A percentile compares a stretch with the other conserved stretches of the same genome.
These are phyloP conservation scores for Vanilla planifolia DNA, from an alignment of 106 monocot genomes.

Conservation along the genomic window DNA sequence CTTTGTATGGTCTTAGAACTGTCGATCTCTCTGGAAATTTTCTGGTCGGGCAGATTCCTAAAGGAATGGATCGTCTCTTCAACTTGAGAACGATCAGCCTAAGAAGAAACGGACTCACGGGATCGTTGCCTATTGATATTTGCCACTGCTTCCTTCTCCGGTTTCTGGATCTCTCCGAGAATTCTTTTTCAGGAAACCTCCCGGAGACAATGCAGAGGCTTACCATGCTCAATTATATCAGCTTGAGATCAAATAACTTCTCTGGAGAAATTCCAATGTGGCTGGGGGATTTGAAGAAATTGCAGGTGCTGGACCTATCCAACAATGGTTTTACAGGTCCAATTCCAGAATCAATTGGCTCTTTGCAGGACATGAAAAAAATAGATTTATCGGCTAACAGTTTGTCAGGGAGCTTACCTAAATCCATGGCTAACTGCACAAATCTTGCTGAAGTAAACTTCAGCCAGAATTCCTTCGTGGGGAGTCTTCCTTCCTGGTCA, in stretches of 20 bases:
- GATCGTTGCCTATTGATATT: conserved; percentile 46
- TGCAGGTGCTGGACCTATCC: conserved; percentile 48
- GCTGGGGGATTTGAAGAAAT: conserved; percentile 41
- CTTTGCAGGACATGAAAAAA: conserved; percentile 33
- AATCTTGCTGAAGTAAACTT: conserved; percentile 50
- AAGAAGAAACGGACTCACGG: conserved; percentile 40
- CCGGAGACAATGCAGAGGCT: conserved; percentile 56
- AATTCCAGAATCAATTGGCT: conserved; percentile 61
- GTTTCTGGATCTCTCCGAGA: conserved; percentile 44
- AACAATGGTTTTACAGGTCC: conserved; percentile 44
- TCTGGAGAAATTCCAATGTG: conserved; percentile 45
- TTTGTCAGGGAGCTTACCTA: conserved; percentile 64
- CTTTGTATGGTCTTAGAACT: conserved; percentile 32
- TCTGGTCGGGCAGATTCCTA: conserved; percentile 46
- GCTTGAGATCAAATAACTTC: conserved; percentile 45
- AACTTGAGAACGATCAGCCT: conserved; percentile 46
- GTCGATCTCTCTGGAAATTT: conserved; percentile 78
- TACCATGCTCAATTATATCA: conserved; percentile 29
- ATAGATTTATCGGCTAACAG: conserved; percentile 58
- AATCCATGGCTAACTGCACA: conserved; percentile 37
- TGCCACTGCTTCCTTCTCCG: conserved; percentile 38
- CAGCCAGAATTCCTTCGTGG: conserved; percentile 55
- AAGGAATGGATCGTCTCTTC: conserved; percentile 29
- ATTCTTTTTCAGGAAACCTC: conserved; percentile 44
- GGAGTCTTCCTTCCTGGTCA: conserved; percentile 68